Evolutionary conservation across 1,139 yeast genomes (phyloP), one percentile per base, ranked within the genome.

Genomic region (Diutina pseudorugosa): DNA sequence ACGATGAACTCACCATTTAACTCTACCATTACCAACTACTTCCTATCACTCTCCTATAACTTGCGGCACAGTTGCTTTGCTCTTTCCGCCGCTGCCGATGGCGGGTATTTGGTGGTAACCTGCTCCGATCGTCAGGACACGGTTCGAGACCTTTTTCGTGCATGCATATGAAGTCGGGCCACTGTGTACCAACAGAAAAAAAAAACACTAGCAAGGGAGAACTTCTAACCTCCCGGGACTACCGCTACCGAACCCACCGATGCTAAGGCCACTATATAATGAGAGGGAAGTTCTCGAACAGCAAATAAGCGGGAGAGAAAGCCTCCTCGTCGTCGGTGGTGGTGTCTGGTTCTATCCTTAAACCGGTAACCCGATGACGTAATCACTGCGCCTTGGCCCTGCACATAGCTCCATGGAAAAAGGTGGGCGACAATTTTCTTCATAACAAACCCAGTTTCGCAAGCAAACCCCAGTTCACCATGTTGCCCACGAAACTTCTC

Each of bases 401-500:
- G 36, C 36, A 30, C 36, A 30, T 14, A 30, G 36, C n/a, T 4
- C 36, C 36, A 12, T 2, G 12, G 36, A 14, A 30, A 7, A 30
- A 12, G 4, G 36, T 12, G 36, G 36, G n/a, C 36, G 36, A 30
- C 36, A 30, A 30, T 30, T 30, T 30, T 30, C 50, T 27, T 16
- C 44, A 51, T 23, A 51, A 45, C 20, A 47, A 23, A 48, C 40
- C 27, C 8, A 20, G 19, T 7, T 16, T 20, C 21, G 14, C 21
- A 7, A 12, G 18, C 23, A 18, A 42, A 20, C 18, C 25, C 8
- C 9, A 14, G 9, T 14, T 19, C 50, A 36, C 18, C 21, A 36
- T 33, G 51, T 73, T 74, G 78, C 75, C 72, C 65, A 61, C 72
- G 58, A 70, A 66, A 62, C 65, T 61, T 57, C 67, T 74, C 58